These are phyloP conservation scores for Catunica adiposa DNA, from an alignment of 2,329 filamentous ascomycete species.

Conservation along the genomic window DNA sequence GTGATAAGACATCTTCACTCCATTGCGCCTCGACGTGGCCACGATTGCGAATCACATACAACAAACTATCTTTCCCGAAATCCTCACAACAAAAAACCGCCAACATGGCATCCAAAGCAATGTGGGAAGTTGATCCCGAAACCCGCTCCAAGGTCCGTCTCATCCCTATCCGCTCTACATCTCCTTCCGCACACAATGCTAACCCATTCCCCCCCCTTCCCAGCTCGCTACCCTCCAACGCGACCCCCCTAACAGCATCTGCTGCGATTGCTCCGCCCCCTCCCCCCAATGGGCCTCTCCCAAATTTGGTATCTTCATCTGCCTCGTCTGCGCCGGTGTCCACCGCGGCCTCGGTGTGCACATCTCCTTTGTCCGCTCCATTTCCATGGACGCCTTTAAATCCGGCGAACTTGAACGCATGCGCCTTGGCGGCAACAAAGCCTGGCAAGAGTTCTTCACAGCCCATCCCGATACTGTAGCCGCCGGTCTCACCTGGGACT, in stretches of 20 bases:
- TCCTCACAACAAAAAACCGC: background rate
- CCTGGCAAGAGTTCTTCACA: constrained; percentile 80
- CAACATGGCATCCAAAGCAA: constrained; percentile 52
- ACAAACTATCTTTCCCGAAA: background rate
- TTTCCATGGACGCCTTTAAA: constrained; percentile 99
- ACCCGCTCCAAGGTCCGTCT: constrained; percentile 71
- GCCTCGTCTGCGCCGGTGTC: constrained; percentile 83
- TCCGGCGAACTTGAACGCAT: constrained; percentile 81
- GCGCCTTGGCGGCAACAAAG: constrained; percentile 77
- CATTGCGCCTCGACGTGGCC: too few relatives aligned
- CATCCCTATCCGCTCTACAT: background rate
- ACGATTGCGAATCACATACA: background rate
- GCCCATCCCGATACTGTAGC: constrained; percentile 48
- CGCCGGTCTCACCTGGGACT: constrained; percentile 59
- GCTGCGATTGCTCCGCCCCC: constrained; percentile 89
- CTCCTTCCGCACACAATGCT: constrained; percentile 17
- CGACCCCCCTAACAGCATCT: constrained; percentile 71
- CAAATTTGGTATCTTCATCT: constrained; percentile 98
- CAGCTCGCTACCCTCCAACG: constrained; percentile 87
- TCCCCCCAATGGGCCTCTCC: constrained; percentile 96
- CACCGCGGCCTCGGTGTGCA: constrained; percentile 92
- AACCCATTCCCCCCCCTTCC: constrained; percentile 5
- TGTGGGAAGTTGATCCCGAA: constrained; percentile 99
- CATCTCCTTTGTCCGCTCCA: constrained; percentile 93
- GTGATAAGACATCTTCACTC: too few relatives aligned